Base-by-base conservation (phyloP, 371 early-diverging fungal species). In the Rhizomucor miehei region DNA sequence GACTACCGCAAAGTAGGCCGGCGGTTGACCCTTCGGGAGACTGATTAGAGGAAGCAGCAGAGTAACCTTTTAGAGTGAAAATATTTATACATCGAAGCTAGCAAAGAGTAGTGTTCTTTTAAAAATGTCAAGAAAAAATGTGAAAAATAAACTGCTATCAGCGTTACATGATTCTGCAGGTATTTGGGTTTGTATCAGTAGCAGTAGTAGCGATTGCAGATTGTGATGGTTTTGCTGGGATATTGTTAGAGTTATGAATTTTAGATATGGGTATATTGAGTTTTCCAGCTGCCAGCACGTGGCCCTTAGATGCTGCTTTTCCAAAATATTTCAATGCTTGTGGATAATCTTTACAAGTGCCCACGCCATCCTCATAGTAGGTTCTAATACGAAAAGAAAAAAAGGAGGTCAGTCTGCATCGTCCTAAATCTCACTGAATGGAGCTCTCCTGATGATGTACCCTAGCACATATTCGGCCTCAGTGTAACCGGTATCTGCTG, bases 381-480 rank as follows among this genome's bases (percentile, higher is more conserved):
- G 53, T 54, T 10, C 62, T 66, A 37, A 37, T 5, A 39, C 3
- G 19, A 19, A 4, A n/a, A n/a, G n/a, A n/a, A n/a, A n/a, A n/a
- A n/a, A n/a, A 19, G 10, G 9, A 50, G 11, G 47, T 13, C 2
- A 13, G 39, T 17, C 17, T 17, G 48, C 38, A 21, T 41, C 8
- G 25, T 13, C n/a, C 23, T 3, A n/a, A 21, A 1, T n/a, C 39
- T 38, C n/a, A 10, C 35, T n/a, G n/a, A n/a, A n/a, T n/a, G n/a
- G n/a, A 16, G 13, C 24, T 45, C 6, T 43, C 29, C 48, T 37
- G 14, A 14, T 43, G 6, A 20, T 8, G 54, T 71, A 77, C 77
- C 77, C 77, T 35, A 77, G 34, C 6, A 51, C 56, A 54, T 64
- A 77, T 46, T 73, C 71, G 2, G 77, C 77, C 17, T 59, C 45